Base-by-base conservation (phyloP, 2,329 filamentous ascomycete species). In the Amylocarpus encephaloides region DNA sequence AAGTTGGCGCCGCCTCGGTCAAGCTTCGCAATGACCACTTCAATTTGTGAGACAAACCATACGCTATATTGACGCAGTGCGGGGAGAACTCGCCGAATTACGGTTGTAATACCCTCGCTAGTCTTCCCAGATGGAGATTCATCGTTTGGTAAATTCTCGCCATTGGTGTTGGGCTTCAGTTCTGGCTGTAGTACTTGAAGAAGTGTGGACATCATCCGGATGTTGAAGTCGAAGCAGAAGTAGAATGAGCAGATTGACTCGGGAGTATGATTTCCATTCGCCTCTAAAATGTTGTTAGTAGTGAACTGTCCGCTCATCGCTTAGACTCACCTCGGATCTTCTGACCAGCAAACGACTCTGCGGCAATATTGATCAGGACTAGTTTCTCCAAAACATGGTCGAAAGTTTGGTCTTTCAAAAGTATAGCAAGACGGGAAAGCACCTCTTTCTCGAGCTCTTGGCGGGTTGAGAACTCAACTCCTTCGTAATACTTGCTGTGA, bases 381-480 rank as follows among this genome's bases (percentile, higher is more conserved):
- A 96, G 85, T 65, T 90, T 93, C 55, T 87, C 78, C 26, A 96
- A 67, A 11, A 80, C 77, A 11, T 76, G 75, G 40, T 83, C 79
- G 43, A 85, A 74, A 1, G 79, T 76, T 9, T 82, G 76, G 54
- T 83, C 80, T 64, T 86, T 89, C 26, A 93, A 72, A 29, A 88
- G 80, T 58, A 86, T 78, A 43, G 83, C 78, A 34, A 95, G 72
- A 44, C 90, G 85, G 59, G 85, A 83, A 53, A 95, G 74, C 11
- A 97, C 86, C 66, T 95, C 89, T 51, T 82, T 82, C 67, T 96
- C 91, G 26, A 96, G 73, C 65, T 95, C 90, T 48, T 85, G 79
- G 56, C 90, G 86, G 54, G 85, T 82, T 30, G 80, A 71, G 60
- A 93, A 91, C 40, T 82, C 77, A 52, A 85, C 76, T 30, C 88